Evolutionary conservation across 345 rosid species (phyloP).

Genomic region (Geranium brycei): DNA sequence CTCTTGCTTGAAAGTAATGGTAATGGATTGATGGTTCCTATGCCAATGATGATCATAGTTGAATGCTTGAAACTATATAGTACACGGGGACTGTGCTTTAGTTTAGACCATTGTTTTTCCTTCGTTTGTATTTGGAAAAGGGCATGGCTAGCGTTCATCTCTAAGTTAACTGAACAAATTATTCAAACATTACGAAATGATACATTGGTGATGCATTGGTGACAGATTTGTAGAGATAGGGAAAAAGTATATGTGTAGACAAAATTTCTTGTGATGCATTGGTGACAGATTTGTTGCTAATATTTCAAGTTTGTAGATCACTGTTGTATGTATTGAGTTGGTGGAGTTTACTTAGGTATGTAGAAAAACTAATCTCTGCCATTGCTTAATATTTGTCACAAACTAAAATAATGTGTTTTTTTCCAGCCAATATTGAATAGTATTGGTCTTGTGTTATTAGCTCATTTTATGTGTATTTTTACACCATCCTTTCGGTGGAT

Average conservation of each 20-base stretch:
- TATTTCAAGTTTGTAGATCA: too few species aligned
- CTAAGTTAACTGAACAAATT: too few species aligned
- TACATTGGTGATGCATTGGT: too few species aligned
- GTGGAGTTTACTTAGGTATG: background rate
- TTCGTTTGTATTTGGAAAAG: background rate
- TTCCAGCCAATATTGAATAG: slow-evolving; percentile 41
- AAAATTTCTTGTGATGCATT: too few species aligned
- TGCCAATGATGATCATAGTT: background rate
- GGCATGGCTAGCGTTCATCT: too few species aligned
- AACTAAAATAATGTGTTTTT: background rate
- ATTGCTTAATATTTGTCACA: background rate
- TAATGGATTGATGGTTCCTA: background rate
- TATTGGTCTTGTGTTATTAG: slow-evolving; percentile 55
- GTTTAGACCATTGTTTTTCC: background rate
- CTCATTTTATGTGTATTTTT: slow-evolving; percentile 64
- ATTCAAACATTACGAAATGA: background rate
- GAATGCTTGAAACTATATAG: background rate
- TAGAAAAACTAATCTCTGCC: background rate
- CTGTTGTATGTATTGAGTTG: background rate
- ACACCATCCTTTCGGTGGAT: slow-evolving; percentile 77
- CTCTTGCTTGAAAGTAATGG: background rate
- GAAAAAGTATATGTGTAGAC: too few species aligned
- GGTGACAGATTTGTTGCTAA: background rate
- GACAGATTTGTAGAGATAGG: background rate
- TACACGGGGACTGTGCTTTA: background rate